Conservation (phyloP, 2,329 filamentous ascomycete genomes). For the Sarocladium oryzae region DNA sequence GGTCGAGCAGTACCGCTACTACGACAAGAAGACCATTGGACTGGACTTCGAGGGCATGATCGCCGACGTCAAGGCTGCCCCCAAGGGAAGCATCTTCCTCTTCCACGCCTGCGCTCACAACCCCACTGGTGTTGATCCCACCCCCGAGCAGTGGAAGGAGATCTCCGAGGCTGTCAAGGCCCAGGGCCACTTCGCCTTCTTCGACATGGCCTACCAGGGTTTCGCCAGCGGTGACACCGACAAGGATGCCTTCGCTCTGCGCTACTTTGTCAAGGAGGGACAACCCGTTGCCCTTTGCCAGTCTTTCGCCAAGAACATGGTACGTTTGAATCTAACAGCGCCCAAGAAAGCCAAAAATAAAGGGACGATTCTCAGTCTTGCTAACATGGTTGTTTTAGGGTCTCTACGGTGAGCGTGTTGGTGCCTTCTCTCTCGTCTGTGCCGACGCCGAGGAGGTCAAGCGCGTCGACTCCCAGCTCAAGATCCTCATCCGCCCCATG, state of each 20-base stretch:
- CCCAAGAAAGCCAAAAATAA: constrained; percentile 1
- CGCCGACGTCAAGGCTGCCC: constrained; percentile 81
- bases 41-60: constrained; percentile 95
- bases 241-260: constrained; percentile 87
- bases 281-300: constrained; percentile 84
- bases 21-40: constrained; percentile 97
- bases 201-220: constrained; percentile 99
- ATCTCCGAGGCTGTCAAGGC: constrained; percentile 83
- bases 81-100: constrained; percentile 80
- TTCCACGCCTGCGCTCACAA: constrained; percentile 98
- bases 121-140: constrained; percentile 94
- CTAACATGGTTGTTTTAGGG: constrained; percentile 45
- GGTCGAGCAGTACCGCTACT: constrained; percentile 96
- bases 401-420: constrained; percentile 96
- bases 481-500: constrained; percentile 92
- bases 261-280: constrained; percentile 88
- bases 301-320: constrained; percentile 99
- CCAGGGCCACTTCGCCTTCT: constrained; percentile 88
- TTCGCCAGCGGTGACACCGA: constrained; percentile 91
- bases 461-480: constrained; percentile 93
- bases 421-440: constrained; percentile 90
- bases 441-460: constrained; percentile 85
- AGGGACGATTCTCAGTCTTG: neutral
- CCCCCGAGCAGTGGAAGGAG: constrained; percentile 82
- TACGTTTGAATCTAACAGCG: constrained; percentile 28